Conservation (phyloP, 2,329 filamentous ascomycete species). For the Nigrospora osmanthi region DNA sequence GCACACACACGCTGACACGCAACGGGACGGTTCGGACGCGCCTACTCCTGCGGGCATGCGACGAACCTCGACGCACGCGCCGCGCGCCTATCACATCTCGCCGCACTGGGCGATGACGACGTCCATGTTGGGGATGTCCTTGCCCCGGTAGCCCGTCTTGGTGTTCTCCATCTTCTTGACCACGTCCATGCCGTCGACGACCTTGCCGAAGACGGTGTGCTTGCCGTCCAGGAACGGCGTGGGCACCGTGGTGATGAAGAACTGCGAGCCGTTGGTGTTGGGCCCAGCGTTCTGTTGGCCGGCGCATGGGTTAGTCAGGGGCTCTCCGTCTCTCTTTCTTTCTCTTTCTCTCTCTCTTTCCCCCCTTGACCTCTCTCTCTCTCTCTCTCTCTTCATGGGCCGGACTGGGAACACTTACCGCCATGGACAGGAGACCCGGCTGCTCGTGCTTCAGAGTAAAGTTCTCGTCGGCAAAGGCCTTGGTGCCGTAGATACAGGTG, state of each 20-base stretch:
- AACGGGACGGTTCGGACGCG: background rate
- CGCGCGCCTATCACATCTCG: conserved; percentile 71
- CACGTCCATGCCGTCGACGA: conserved; percentile 83
- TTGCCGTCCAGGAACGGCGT: conserved; percentile 87
- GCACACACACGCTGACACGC: no score
- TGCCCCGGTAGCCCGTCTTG: conserved; percentile 63
- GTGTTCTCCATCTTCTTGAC: conserved; percentile 89
- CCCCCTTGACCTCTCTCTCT: background rate
- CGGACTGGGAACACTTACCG: conserved; percentile 44
- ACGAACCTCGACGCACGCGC: background rate
- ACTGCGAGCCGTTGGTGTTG: conserved; percentile 90
- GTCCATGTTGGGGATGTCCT: conserved; percentile 79
- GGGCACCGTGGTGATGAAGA: conserved; percentile 89
- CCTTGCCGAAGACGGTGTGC: conserved; percentile 92
- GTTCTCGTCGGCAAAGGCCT: conserved; percentile 85
- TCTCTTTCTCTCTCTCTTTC: background rate
- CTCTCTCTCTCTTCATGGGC: background rate
- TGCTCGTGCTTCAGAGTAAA: conserved; percentile 72
- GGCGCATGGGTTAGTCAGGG: background rate
- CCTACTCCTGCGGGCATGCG: background rate
- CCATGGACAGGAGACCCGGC: conserved; percentile 85
- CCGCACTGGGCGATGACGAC: conserved; percentile 82
- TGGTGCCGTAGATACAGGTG: conserved; percentile 78
- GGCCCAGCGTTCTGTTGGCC: conserved; percentile 69
- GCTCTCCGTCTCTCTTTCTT: background rate